Evolutionary conservation across 305 asterid species (phyloP), one percentile per base, ranked within the genome.

Genomic region (Fraxinus baroniana): DNA sequence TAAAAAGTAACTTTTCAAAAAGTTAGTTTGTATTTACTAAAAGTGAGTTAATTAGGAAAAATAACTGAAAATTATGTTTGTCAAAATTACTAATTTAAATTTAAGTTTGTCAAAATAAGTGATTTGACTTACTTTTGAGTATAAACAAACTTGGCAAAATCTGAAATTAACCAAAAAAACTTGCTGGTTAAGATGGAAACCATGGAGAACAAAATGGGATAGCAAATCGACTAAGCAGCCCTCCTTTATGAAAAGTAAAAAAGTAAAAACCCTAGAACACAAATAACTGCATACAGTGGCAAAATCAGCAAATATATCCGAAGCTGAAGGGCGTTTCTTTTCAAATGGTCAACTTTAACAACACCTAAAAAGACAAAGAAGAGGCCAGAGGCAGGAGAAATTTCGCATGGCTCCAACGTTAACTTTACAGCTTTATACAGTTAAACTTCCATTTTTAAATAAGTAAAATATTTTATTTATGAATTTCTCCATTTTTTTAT

Each of bases 401-500:
- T 86, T 75, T 84, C 90, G 85, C 79, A 86, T 92, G 90, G 85
- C 90, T 90, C 92, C 90, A 90, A 92, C 86, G 89, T 92, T 90
- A 85, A 83, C 98, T 91, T 93, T 93, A 91, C 96, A 92, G 97
- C 92, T 89, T 89, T 88, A 83, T 81, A 87, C 87, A 88, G 90
- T 83, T 83, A 89, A 91, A 83, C 73, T 73, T 32, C 52, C 86
- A 86, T 84, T 88, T 85, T 74, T 74, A 78, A 86, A 79, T 85
- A 55, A 78, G 52, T 78, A 55, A 55, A 55, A 83, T 83, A 78
- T 73, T 81, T 88, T 87, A 80, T 76, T 79, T 81, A 55, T 52
- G 84, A 68, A 78, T 87, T 66, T 83, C 49, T 60, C 20, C 72
- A 84, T 79, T 87, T 87, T 87, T 84, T 79, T 86, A 85, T 86